Percentiles rank a stretch among this genome's conserved stretches.
Conservation (phyloP, 1,139 yeast genomes). For the Saccharomyces hybrid region DNA sequence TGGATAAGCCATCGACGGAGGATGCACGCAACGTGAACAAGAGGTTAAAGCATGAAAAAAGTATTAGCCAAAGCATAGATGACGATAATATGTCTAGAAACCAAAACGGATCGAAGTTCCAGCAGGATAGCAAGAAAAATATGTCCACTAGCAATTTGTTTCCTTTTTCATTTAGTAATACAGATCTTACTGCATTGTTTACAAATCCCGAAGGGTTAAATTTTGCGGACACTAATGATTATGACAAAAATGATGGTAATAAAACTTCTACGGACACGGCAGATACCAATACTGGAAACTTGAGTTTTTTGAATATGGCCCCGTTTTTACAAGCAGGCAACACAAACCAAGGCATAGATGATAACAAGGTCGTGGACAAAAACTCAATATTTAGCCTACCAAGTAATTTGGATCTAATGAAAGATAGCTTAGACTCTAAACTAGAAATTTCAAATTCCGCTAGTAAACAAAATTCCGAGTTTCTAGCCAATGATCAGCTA, state of each 20-base stretch:
- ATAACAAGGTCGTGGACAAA: not conserved
- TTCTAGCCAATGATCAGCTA: not conserved
- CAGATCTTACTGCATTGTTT: slow-evolving; percentile 22
- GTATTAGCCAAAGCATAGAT: not conserved
- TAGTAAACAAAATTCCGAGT: not conserved
- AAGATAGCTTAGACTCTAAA: not conserved
- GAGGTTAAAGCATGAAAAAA: not conserved
- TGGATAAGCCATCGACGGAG: not conserved
- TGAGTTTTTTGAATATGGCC: not conserved
- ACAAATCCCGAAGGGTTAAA: not conserved
- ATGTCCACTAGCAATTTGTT: slow-evolving; percentile 20
- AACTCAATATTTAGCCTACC: not conserved
- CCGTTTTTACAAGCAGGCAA: not conserved
- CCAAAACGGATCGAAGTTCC: slow-evolving; percentile 4
- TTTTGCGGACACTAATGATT: not conserved
- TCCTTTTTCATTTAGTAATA: slow-evolving; percentile 20
- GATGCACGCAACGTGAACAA: slow-evolving; percentile 5
- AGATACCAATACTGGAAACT: not conserved
- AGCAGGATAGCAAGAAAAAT: slow-evolving; percentile 2
- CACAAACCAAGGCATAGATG: not conserved
- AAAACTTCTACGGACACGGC: not conserved
- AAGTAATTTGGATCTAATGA: slow-evolving; percentile 3
- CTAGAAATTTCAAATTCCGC: not conserved
- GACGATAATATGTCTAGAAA: not conserved
- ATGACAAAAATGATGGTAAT: not conserved